Percentiles rank a stretch among this genome's conserved stretches.
phyloP scores from a whole-genome alignment of 75 land plant genomes.

The Pinus albicaulis region DNA sequence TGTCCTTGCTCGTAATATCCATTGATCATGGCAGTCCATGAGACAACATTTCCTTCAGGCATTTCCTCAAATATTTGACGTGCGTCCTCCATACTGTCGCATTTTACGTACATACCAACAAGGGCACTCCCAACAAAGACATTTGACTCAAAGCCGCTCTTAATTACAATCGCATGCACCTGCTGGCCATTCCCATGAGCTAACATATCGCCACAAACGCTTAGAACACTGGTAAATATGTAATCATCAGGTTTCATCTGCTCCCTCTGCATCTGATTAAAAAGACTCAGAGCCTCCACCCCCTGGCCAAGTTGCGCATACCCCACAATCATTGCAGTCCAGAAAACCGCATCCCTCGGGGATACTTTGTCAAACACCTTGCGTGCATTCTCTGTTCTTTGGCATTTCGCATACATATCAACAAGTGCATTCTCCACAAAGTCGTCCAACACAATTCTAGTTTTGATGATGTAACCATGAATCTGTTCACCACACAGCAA shows the following conservation, averaged over 20 bases:
- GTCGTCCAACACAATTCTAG: constrained; percentile 26
- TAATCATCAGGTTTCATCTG: constrained; percentile 37
- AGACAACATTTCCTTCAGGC: constrained; percentile 43
- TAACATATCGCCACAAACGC: constrained; percentile 49
- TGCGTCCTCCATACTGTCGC: constrained; percentile 21
- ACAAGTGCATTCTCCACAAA: constrained; percentile 46
- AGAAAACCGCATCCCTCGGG: constrained; percentile 39
- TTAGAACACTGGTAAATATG: constrained; percentile 43
- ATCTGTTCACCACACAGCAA: constrained; percentile 25
- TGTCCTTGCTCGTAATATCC: constrained; percentile 32
- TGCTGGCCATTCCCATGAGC: constrained; percentile 38
- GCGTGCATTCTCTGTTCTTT: constrained; percentile 39
- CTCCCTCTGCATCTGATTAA: constrained; percentile 35
- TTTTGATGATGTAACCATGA: constrained; percentile 37
- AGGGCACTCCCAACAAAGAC: constrained; percentile 57
- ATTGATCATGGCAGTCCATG: constrained; percentile 48
- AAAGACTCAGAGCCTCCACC: constrained; percentile 42
- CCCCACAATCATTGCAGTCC: constrained; percentile 68
- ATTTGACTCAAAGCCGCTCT: constrained; percentile 36
- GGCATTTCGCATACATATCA: constrained; percentile 77
- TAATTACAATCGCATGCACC: constrained; percentile 46
- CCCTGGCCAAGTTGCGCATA: constrained; percentile 39
- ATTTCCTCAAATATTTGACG: constrained; percentile 38
- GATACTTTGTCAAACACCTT: constrained; percentile 32
- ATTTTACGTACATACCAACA: constrained; percentile 53